Evolutionary conservation across 1,284 basidiomycete species (phyloP).

Genomic region (Moesziomyces parantarcticus): DNA sequence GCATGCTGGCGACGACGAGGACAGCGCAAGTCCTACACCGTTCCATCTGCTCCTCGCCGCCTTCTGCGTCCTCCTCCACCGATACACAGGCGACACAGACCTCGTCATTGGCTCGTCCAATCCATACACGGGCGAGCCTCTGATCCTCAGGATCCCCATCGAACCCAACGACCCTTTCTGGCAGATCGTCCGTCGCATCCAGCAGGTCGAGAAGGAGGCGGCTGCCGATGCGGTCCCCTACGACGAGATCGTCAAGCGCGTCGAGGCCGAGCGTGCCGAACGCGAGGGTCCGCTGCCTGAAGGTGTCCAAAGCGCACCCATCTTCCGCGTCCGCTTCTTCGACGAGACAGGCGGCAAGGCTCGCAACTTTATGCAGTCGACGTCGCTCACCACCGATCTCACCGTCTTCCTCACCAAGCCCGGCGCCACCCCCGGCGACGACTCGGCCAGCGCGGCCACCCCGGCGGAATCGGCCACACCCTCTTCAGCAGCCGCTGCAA

Average conservation of each 20-base stretch:
- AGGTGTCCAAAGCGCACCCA: slow-evolving; percentile 60
- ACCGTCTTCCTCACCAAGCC: slow-evolving; percentile 75
- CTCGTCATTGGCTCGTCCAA: slow-evolving; percentile 90
- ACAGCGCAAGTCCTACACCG: slow-evolving; percentile 74
- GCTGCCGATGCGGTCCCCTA: slow-evolving; percentile 85
- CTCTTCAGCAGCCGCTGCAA: slow-evolving; percentile 11
- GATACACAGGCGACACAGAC: slow-evolving; percentile 96
- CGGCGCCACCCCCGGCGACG: slow-evolving; percentile 47
- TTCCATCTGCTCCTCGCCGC: slow-evolving; percentile 92
- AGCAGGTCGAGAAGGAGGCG: slow-evolving; percentile 85
- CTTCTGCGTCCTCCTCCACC: slow-evolving; percentile 88
- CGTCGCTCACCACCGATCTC: slow-evolving; percentile 85
- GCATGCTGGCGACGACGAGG: slow-evolving; percentile 49
- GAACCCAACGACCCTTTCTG: slow-evolving; percentile 91
- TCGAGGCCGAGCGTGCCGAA: slow-evolving; percentile 54
- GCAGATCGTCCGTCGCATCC: slow-evolving; percentile 86
- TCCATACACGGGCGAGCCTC: slow-evolving; percentile 77
- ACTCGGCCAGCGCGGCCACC: slow-evolving; percentile 6
- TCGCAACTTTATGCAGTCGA: slow-evolving; percentile 67
- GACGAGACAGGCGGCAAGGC: slow-evolving; percentile 81
- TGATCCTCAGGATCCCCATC: slow-evolving; percentile 85
- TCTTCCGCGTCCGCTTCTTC: slow-evolving; percentile 96
- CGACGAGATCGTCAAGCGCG: slow-evolving; percentile 77
- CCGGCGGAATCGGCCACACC: slow-evolving; percentile 16
- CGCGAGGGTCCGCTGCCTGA: slow-evolving; percentile 46